A percentile compares a stretch with the other conserved stretches of the same genome.
These are phyloP conservation scores for Sanguinoderma infundibulare DNA, from an alignment of 1,284 basidiomycete species.

Conservation along the genomic window DNA sequence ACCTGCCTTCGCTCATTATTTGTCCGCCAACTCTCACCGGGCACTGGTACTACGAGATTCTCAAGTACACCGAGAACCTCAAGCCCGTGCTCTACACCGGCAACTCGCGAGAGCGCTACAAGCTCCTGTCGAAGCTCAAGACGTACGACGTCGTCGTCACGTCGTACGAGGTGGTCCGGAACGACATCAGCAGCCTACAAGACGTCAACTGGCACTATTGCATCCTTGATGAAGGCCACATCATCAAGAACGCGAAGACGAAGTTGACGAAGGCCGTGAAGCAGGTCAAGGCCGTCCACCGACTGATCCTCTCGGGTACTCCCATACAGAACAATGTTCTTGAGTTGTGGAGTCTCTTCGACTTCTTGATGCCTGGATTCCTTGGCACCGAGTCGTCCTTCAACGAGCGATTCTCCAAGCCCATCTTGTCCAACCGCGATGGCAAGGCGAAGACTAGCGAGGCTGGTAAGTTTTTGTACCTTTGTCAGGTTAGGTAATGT, in stretches of 20 bases:
- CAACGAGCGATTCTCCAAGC: conserved; percentile 96
- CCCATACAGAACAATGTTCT: conserved; percentile 99
- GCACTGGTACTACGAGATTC: conserved; percentile 98
- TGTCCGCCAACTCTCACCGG: conserved; percentile 98
- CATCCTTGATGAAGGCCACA: conserved; percentile 97
- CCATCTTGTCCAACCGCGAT: conserved; percentile 94
- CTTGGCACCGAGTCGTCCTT: conserved; percentile 94
- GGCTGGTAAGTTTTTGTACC: conserved; percentile 65
- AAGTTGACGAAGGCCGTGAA: conserved; percentile 98
- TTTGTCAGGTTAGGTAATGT: background rate
- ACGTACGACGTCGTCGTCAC: conserved; percentile 91
- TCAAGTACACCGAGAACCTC: conserved; percentile 90
- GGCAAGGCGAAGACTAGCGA: conserved; percentile 96
- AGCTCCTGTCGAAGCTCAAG: conserved; percentile 67
- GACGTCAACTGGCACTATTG: conserved; percentile 92
- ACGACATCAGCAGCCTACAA: conserved; percentile 86
- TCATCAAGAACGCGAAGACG: conserved; percentile 99
- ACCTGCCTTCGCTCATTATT: conserved; percentile 92
- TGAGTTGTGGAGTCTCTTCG: conserved; percentile 98
- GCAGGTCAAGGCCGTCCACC: conserved; percentile 87
- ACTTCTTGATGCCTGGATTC: conserved; percentile 99
- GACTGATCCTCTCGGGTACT: conserved; percentile 94
- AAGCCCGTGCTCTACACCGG: conserved; percentile 91
- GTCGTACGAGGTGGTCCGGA: conserved; percentile 97
- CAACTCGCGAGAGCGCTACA: conserved; percentile 84